phyloP scores from a whole-genome alignment of 345 rosid species.

The Gossypium turneri region DNA sequence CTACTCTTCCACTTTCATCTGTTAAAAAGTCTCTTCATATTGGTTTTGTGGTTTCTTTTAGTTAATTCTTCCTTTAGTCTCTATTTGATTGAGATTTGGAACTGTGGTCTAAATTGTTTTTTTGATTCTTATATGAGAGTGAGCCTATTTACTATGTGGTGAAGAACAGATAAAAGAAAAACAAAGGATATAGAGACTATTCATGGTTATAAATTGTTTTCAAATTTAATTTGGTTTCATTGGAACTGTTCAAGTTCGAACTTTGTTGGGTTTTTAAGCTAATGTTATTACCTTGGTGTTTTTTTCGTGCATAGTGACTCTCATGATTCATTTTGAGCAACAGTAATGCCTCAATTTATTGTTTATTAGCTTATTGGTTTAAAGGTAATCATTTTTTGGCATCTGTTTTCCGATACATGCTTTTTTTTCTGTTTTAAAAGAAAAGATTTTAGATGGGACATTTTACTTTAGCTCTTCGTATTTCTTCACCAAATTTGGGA shows the following conservation, averaged over 20 bases:
- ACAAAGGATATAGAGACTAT: not conserved
- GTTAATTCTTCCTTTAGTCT: too few relatives aligned
- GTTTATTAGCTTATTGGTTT: not conserved
- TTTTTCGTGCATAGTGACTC: not conserved
- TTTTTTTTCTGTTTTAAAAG: not conserved
- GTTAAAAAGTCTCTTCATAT: too few relatives aligned
- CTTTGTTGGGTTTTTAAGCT: not conserved
- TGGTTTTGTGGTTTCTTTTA: too few relatives aligned
- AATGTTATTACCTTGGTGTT: not conserved
- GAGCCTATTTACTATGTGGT: not conserved
- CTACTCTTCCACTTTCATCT: too few relatives aligned
- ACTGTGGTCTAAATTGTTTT: too few relatives aligned
- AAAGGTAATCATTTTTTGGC: not conserved
- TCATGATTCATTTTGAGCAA: not conserved
- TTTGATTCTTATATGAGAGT: too few relatives aligned
- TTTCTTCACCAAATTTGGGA: not conserved
- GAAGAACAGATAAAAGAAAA: not conserved
- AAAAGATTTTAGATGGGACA: not conserved
- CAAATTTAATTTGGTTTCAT: not conserved
- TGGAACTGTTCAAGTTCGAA: not conserved
- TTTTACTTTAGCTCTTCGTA: constrained; percentile 4
- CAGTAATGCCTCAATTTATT: not conserved
- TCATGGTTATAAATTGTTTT: not conserved
- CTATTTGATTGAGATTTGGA: too few relatives aligned
- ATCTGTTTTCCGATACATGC: not conserved